Evolutionary conservation across 208 protist species (phyloP).

Genomic region (Crithidia expoeki): DNA sequence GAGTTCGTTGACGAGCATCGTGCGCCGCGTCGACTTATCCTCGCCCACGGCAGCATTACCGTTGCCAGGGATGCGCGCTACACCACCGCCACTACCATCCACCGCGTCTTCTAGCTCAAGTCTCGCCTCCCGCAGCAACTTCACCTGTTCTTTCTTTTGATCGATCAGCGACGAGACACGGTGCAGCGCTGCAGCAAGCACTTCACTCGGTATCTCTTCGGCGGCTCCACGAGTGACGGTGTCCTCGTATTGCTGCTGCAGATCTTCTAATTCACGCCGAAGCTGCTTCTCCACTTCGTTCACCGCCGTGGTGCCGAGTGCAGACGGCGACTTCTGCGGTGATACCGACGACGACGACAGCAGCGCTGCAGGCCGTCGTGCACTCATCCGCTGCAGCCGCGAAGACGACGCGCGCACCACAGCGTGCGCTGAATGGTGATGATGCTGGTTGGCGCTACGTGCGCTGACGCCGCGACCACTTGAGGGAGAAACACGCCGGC

Average conservation of each 20-base stretch:
- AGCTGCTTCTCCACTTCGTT: slow-evolving; percentile 70
- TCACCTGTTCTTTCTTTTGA: slow-evolving; percentile 82
- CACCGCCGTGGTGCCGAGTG: slow-evolving; percentile 12
- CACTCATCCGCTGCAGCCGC: slow-evolving; percentile 1
- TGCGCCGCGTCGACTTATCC: slow-evolving; percentile 68
- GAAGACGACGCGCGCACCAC: not conserved
- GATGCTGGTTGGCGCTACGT: not conserved
- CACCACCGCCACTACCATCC: not conserved
- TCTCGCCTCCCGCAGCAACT: slow-evolving; percentile 64
- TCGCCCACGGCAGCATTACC: not conserved
- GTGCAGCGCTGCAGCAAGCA: slow-evolving; percentile 56
- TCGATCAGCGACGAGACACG: slow-evolving; percentile 70
- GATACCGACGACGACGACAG: not conserved
- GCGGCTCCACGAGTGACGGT: slow-evolving; percentile 52
- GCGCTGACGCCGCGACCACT: not conserved
- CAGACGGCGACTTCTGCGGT: not conserved
- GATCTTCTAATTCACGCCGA: slow-evolving; percentile 61
- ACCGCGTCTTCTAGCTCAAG: slow-evolving; percentile 43
- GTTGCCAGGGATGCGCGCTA: not conserved
- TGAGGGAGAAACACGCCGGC: not conserved
- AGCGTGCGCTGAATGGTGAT: not conserved
- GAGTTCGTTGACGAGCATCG: slow-evolving; percentile 82
- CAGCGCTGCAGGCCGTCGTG: slow-evolving; percentile 1
- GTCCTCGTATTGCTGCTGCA: slow-evolving; percentile 79
- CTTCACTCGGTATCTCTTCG: slow-evolving; percentile 60